Percentiles rank a stretch among this genome's conserved stretches.
These are phyloP conservation scores for Trypanosoma melophagium DNA, from an alignment of 208 protist species.

Conservation along the genomic window DNA sequence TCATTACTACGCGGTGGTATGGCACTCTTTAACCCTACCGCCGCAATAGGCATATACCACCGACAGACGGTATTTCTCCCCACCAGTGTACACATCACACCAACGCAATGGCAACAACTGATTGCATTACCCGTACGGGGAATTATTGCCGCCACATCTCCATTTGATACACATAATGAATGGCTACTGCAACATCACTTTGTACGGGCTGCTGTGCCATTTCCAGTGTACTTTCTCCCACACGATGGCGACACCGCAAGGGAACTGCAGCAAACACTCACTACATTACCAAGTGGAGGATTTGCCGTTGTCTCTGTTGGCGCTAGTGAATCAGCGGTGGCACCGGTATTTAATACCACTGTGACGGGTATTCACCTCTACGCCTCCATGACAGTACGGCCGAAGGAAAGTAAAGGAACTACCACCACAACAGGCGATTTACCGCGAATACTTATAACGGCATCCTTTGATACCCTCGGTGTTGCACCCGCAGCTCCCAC, in stretches of 20 bases:
- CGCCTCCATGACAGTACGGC: constrained; percentile 34
- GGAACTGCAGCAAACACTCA: constrained; percentile 27
- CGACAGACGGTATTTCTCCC: constrained; percentile 61
- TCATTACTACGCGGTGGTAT: constrained; percentile 61
- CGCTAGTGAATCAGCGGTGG: constrained; percentile 25
- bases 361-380: constrained; percentile 37
- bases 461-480: constrained; percentile 74
- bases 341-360: constrained; percentile 38
- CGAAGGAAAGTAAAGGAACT: constrained; percentile 26
- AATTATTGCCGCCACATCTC: constrained; percentile 45
- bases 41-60: constrained; percentile 21
- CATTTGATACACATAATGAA: constrained; percentile 54
- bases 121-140: constrained; percentile 34
- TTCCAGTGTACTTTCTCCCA: constrained; percentile 67
- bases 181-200: constrained; percentile 42
- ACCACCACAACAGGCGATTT: constrained; percentile 3
- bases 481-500: constrained; percentile 53
- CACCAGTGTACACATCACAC: constrained; percentile 44
- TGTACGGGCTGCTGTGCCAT: constrained; percentile 11
- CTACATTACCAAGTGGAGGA: constrained; percentile 16
- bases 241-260: constrained; percentile 23
- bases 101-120: constrained; percentile 35
- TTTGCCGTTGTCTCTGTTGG: constrained; percentile 57
- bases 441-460: constrained; percentile 61
- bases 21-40: constrained; percentile 30